Evolutionary conservation across 2,329 filamentous ascomycete species (phyloP).

Genomic region (Didymella exigua): DNA sequence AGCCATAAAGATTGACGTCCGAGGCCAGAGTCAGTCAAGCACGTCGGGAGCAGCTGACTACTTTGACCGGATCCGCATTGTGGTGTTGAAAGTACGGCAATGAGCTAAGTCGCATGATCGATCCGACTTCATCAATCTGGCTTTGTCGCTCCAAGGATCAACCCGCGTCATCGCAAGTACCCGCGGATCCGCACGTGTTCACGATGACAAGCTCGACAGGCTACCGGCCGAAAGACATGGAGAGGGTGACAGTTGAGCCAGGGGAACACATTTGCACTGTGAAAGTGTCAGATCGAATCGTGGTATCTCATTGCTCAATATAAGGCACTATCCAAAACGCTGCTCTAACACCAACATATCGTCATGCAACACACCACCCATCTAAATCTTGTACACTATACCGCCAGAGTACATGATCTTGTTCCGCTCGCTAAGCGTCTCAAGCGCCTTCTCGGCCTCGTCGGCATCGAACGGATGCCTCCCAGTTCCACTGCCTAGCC

Average conservation of each 20-base stretch:
- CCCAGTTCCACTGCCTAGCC: slow-evolving; percentile 64
- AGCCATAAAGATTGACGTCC: background rate
- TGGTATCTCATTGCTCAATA: slow-evolving; percentile 5
- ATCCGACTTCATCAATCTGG: background rate
- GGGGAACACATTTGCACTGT: background rate
- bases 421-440: slow-evolving; percentile 80
- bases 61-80: slow-evolving; percentile 5
- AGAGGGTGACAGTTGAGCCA: background rate
- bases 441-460: slow-evolving; percentile 79
- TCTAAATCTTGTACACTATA: slow-evolving; percentile 56
- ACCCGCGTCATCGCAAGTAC: background rate
- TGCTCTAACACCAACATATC: background rate
- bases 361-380: background rate
- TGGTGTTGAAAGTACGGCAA: background rate
- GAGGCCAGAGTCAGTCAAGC: background rate
- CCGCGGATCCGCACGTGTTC: background rate
- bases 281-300: background rate
- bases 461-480: slow-evolving; percentile 67
- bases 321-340: background rate
- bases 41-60: background rate
- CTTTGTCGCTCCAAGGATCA: background rate
- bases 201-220: background rate
- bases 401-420: slow-evolving; percentile 75
- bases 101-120: background rate
- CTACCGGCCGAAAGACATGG: background rate